Percentiles rank a stretch among this genome's conserved stretches.
Evolutionary conservation across 2,329 filamentous ascomycete genomes (phyloP).

Genomic region (Orbilia ellipsospora): DNA sequence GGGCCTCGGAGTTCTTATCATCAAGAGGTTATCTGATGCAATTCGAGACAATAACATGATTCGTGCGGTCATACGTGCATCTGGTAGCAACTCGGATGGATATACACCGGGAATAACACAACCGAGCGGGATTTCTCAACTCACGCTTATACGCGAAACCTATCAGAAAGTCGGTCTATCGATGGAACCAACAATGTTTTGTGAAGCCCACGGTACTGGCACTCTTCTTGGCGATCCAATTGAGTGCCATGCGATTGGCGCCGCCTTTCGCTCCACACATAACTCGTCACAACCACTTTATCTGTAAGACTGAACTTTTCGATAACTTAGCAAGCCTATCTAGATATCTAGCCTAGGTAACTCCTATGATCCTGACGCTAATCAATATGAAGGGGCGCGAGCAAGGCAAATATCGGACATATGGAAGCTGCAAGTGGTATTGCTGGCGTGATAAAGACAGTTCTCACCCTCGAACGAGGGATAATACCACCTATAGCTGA

Average conservation of each 20-base stretch:
- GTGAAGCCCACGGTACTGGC: conserved; percentile 70
- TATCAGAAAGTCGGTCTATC: conserved; percentile 57
- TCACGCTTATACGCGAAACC: conserved; percentile 60
- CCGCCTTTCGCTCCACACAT: conserved; percentile 8
- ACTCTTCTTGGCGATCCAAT: conserved; percentile 70
- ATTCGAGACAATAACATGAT: conserved; percentile 61
- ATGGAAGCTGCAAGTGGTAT: conserved; percentile 68
- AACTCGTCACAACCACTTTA: conserved; percentile 52
- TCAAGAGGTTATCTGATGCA: conserved; percentile 55
- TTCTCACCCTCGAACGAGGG: conserved; percentile 66
- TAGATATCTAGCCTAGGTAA: too few species aligned
- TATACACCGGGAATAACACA: conserved; percentile 62
- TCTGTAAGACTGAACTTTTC: too few species aligned
- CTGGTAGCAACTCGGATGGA: conserved; percentile 58
- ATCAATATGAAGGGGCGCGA: conserved; percentile 60
- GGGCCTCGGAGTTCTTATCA: conserved; percentile 60
- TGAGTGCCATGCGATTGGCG: conserved; percentile 66
- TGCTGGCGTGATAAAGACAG: conserved; percentile 67
- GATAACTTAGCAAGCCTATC: too few species aligned
- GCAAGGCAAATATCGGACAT: conserved; percentile 64
- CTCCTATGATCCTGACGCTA: too few species aligned
- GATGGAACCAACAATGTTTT: conserved; percentile 59
- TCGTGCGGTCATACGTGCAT: conserved; percentile 61
- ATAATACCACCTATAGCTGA: background rate
- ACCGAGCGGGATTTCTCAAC: conserved; percentile 61